Evolutionary conservation across 768 basidiomycete species (phyloP).

Genomic region (Austroboletus festivus): DNA sequence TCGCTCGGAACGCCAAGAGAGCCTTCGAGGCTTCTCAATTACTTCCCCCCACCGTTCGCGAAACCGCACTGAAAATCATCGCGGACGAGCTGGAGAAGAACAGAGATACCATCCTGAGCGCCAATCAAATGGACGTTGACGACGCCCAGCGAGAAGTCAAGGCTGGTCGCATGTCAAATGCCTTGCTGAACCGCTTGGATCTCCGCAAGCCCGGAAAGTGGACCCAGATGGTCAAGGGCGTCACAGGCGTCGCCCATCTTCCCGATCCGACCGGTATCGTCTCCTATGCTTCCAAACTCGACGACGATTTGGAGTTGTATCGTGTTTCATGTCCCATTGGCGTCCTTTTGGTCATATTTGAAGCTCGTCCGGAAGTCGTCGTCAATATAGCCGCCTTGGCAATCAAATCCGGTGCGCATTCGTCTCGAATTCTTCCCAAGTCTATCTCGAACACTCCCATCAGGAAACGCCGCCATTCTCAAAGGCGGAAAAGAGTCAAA

Average conservation of each 20-base stretch:
- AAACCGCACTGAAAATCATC: conserved; percentile 70
- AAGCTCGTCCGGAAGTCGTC: conserved; percentile 95
- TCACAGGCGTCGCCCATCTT: conserved; percentile 80
- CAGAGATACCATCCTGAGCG: conserved; percentile 69
- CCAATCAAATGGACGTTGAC: conserved; percentile 81
- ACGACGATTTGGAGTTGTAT: conserved; percentile 84
- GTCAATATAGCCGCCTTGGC: conserved; percentile 96
- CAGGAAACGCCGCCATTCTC: conserved; percentile 94
- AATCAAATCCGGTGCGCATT: conserved; percentile 83
- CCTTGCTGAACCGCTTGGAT: conserved; percentile 85
- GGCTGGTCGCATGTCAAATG: conserved; percentile 77
- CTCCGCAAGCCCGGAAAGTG: conserved; percentile 81
- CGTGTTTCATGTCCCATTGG: conserved; percentile 96
- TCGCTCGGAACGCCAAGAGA: conserved; percentile 75
- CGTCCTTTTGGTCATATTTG: conserved; percentile 94
- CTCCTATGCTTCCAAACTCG: conserved; percentile 86
- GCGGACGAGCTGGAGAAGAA: conserved; percentile 58
- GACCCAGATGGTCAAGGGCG: conserved; percentile 90
- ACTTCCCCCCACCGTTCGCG: conserved; percentile 61
- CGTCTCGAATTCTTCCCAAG: not conserved
- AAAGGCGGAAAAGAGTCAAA: conserved; percentile 97
- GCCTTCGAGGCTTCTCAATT: conserved; percentile 90
- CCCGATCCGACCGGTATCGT: conserved; percentile 85
- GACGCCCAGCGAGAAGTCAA: conserved; percentile 77
- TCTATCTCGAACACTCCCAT: not conserved